Conservation (phyloP, 2,329 filamentous ascomycete genomes). For the Paecilomyces dactylethromorphus region DNA sequence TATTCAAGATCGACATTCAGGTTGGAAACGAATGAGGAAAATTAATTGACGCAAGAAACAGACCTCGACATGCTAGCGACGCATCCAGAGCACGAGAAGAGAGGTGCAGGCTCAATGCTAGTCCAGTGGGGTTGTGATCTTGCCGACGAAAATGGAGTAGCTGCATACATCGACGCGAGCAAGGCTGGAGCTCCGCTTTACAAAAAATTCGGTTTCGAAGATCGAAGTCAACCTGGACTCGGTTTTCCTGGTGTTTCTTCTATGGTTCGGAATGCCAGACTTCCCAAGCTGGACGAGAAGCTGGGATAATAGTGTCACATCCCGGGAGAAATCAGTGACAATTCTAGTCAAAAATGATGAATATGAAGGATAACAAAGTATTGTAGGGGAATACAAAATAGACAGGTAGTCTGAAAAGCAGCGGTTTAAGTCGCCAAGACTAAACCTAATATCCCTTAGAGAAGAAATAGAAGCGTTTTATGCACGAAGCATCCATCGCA, state of each 20-base stretch:
- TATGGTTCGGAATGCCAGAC: not conserved
- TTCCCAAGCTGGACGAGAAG: not conserved
- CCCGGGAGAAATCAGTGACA: not conserved
- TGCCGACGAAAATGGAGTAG: slow-evolving; percentile 25
- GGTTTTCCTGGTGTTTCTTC: not conserved
- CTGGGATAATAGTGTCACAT: not conserved
- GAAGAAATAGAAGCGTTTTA: no score
- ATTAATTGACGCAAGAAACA: slow-evolving; percentile 8
- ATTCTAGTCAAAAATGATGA: no score
- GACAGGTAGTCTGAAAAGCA: no score
- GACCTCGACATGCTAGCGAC: slow-evolving; percentile 35
- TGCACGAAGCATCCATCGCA: no score
- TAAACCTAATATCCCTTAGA: no score
- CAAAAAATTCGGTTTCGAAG: slow-evolving; percentile 33
- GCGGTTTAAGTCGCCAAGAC: no score
- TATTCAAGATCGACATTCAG: not conserved
- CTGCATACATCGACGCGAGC: slow-evolving; percentile 34
- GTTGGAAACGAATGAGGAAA: slow-evolving; percentile 1
- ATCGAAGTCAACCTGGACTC: slow-evolving; percentile 9
- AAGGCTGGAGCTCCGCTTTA: slow-evolving; percentile 31
- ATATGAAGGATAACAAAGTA: no score
- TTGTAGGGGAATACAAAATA: no score
- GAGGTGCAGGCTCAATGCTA: slow-evolving; percentile 35
- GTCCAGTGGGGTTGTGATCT: slow-evolving; percentile 33
- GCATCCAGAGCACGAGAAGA: slow-evolving; percentile 35